phyloP scores from a whole-genome alignment of 2,329 filamentous ascomycete genomes.

The Aspergillus sp. region DNA sequence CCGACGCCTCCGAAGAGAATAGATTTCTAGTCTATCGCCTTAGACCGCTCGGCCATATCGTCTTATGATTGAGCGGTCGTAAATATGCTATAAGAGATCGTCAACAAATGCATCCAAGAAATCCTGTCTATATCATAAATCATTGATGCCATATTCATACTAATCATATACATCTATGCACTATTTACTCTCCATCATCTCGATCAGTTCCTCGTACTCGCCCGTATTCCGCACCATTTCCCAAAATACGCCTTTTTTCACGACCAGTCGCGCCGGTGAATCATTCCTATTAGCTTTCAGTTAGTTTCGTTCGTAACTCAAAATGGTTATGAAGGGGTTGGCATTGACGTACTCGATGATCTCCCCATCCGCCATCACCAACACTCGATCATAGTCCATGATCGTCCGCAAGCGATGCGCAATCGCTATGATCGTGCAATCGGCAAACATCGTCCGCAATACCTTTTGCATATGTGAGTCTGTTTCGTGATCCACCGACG shows the following conservation, averaged over 20 bases:
- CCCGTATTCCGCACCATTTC: conserved; percentile 30
- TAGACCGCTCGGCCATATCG: conserved; percentile 9
- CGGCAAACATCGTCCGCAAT: conserved; percentile 54
- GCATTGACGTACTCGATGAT: conserved; percentile 52
- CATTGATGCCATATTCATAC: too few species aligned
- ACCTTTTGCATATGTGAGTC: conserved; percentile 61
- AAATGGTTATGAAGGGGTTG: neutral
- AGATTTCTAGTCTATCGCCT: conserved; percentile 11
- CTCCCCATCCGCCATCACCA: conserved; percentile 58
- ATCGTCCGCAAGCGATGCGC: conserved; percentile 68
- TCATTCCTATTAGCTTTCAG: conserved; percentile 21
- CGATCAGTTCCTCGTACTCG: conserved; percentile 29
- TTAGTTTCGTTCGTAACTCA: too few species aligned
- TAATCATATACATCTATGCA: too few species aligned
- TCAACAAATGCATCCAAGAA: too few species aligned
- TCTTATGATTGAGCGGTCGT: neutral
- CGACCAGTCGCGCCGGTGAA: conserved; percentile 24
- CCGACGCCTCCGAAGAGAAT: conserved; percentile 10
- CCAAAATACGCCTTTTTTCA: conserved; percentile 26
- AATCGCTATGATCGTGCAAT: conserved; percentile 65
- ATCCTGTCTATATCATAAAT: neutral
- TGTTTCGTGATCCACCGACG: conserved; percentile 63
- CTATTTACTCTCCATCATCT: conserved; percentile 16
- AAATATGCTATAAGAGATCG: too few species aligned
- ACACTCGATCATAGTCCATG: conserved; percentile 60